Base-by-base conservation (phyloP, 1,284 basidiomycete species). In the Ustilago cynodontis region DNA sequence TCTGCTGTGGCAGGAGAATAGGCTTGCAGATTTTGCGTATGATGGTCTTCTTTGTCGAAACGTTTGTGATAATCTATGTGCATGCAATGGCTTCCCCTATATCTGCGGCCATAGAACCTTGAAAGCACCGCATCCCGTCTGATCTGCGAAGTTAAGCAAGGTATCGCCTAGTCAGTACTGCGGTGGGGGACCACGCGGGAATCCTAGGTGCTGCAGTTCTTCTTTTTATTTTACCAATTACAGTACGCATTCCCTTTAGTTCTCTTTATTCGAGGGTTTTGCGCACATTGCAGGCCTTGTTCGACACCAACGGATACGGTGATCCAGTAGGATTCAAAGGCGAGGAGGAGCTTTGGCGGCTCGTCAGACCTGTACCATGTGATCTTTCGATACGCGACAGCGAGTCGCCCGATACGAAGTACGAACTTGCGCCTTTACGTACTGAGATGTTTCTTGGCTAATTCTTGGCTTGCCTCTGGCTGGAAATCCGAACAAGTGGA, bases 151-250 rank as follows among this genome's bases (percentile, higher is more conserved):
- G 90, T 91, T 90, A 92, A 92, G 89, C 90, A 88, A 89, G 89
- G 90, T 91, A 90, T 90, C 89, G 90, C 90, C 89, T 87, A 91
- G 91, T 91, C 90, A 92, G 91, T 92, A 92, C 91, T 91, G 91
- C 88, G 90, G 91, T 91, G 91, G 91, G 91, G 91, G 91, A 91
- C 91, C 91, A 91, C 90, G 89, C 88, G 90, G 90, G 91, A 91
- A 91, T 91, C 91, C 90, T 91, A 88, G 90, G 90, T 91, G 91
- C 90, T 90, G 90, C 90, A 90, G 90, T 91, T 91, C 88, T 88
- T 80, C 11, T 33, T 33, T 33, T 33, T 5, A 11, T 33, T 11
- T 11, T 33, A n/a, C n/a, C n/a, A n/a, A n/a, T n/a, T n/a, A n/a
- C n/a, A n/a, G n/a, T n/a, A n/a, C n/a, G n/a, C n/a, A n/a, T n/a